These are phyloP conservation scores for Byssochlamys sp. DNA, from an alignment of 2,329 filamentous ascomycete species.

Conservation along the genomic window DNA sequence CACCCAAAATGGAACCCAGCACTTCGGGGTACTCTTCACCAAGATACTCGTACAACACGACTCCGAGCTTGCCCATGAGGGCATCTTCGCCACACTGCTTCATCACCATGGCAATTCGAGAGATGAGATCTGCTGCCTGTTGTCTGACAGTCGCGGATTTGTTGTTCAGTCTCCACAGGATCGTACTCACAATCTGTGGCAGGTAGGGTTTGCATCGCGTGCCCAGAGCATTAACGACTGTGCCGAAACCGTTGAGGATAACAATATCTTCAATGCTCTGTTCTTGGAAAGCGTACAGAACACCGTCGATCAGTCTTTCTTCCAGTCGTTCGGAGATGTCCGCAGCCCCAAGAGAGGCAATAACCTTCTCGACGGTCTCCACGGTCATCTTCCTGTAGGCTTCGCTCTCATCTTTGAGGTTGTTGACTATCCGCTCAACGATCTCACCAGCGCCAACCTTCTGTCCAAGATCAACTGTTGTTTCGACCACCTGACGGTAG, in stretches of 20 bases:
- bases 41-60: slow-evolving; percentile 93
- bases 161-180: slow-evolving; percentile 94
- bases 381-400: slow-evolving; percentile 98
- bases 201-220: slow-evolving; percentile 92
- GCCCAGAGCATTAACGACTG: slow-evolving; percentile 88
- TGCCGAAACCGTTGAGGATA: slow-evolving; percentile 94
- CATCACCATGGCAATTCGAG: slow-evolving; percentile 96
- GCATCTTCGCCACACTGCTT: slow-evolving; percentile 95
- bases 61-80: slow-evolving; percentile 85
- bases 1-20: slow-evolving; percentile 88
- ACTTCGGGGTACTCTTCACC: slow-evolving; percentile 98
- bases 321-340: slow-evolving; percentile 89
- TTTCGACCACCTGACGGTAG: slow-evolving; percentile 95
- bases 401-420: slow-evolving; percentile 96
- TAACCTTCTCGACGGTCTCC: slow-evolving; percentile 92
- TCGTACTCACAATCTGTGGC: slow-evolving; percentile 91
- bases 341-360: slow-evolving; percentile 83
- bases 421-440: slow-evolving; percentile 80
- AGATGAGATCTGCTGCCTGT: slow-evolving; percentile 92
- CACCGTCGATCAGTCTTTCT: slow-evolving; percentile 87
- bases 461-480: slow-evolving; percentile 89
- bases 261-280: slow-evolving; percentile 93
- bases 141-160: slow-evolving; percentile 94
- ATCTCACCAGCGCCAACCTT: slow-evolving; percentile 98
- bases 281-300: slow-evolving; percentile 93